Evolutionary conservation across 2,329 filamentous ascomycete species (phyloP).

Genomic region (Cyanodermella asteris): DNA sequence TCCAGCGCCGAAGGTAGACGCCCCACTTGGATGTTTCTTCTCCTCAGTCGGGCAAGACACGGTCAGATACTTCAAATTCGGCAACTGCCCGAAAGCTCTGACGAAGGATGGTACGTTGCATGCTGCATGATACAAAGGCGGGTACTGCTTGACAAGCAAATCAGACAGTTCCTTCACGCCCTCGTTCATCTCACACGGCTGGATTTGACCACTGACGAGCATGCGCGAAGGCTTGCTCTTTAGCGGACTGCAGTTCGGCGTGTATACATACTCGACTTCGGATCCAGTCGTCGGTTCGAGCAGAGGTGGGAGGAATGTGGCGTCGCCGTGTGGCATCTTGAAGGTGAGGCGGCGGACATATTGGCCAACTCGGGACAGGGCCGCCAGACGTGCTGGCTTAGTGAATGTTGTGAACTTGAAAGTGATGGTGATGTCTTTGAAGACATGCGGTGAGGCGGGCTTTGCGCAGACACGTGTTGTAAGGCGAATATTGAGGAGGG

Average conservation of each 20-base stretch:
- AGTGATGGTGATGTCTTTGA: constrained; percentile 22
- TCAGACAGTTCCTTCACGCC: constrained; percentile 59
- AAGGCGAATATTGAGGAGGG: no score
- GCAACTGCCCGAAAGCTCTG: constrained; percentile 44
- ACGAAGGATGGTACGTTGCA: constrained; percentile 75
- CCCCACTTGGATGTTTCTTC: no score
- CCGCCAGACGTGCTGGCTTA: constrained; percentile 47
- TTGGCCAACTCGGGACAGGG: constrained; percentile 54
- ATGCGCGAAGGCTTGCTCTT: constrained; percentile 35
- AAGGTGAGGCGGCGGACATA: constrained; percentile 63
- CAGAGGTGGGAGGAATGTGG: constrained; percentile 68
- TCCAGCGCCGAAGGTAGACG: no score
- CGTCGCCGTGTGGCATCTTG: constrained; percentile 49
- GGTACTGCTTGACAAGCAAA: constrained; percentile 67
- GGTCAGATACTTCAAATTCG: constrained; percentile 50
- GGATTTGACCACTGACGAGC: no score
- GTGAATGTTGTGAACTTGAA: constrained; percentile 48
- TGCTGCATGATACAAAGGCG: constrained; percentile 70
- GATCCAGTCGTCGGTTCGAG: constrained; percentile 55
- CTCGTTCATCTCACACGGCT: no score
- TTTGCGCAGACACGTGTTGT: no score
- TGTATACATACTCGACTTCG: constrained; percentile 64
- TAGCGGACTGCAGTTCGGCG: constrained; percentile 42
- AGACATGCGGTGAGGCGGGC: no score
- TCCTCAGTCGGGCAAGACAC: constrained; percentile 57